These are phyloP conservation scores for Dryadomyces sulphureus DNA, from an alignment of 2,329 filamentous ascomycete species.

Conservation along the genomic window DNA sequence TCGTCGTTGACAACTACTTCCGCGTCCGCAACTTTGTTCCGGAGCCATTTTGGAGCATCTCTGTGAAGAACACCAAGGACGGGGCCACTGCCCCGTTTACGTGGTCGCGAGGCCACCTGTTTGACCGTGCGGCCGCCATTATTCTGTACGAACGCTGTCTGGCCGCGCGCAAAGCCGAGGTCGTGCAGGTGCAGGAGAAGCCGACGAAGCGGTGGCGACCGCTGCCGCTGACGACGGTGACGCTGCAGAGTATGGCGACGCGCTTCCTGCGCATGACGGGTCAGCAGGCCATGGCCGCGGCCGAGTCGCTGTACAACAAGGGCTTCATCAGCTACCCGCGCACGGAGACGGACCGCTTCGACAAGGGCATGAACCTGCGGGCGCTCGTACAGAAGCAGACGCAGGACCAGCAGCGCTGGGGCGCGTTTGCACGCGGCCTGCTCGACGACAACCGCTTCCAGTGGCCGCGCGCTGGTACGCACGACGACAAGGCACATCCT, in stretches of 20 bases:
- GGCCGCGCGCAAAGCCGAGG: constrained; percentile 57
- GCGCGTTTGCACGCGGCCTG: constrained; percentile 61
- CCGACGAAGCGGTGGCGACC: constrained; percentile 91
- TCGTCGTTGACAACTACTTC: constrained; percentile 93
- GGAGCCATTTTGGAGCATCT: constrained; percentile 87
- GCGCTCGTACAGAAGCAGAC: constrained; percentile 72
- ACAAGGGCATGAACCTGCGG: constrained; percentile 72
- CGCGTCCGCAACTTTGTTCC: constrained; percentile 87
- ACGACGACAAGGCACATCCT: constrained; percentile 95
- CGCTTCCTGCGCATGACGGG: constrained; percentile 80
- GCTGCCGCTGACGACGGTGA: constrained; percentile 84
- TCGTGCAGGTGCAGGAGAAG: constrained; percentile 77
- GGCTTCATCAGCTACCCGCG: constrained; percentile 96
- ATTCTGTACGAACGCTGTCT: constrained; percentile 81
- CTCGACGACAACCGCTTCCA: constrained; percentile 57
- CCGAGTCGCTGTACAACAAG: constrained; percentile 79
- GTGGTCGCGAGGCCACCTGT: constrained; percentile 72
- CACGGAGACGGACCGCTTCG: constrained; percentile 94
- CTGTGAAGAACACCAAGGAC: constrained; percentile 63
- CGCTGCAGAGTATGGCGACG: constrained; percentile 90
- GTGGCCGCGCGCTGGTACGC: constrained; percentile 64
- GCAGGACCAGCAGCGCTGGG: constrained; percentile 57
- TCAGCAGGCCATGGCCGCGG: constrained; percentile 75
- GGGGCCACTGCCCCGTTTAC: constrained; percentile 67
- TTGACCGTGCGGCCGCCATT: constrained; percentile 69